Evolutionary conservation across 2,329 filamentous ascomycete genomes (phyloP).

Genomic region (Fusarium tjaetaba): DNA sequence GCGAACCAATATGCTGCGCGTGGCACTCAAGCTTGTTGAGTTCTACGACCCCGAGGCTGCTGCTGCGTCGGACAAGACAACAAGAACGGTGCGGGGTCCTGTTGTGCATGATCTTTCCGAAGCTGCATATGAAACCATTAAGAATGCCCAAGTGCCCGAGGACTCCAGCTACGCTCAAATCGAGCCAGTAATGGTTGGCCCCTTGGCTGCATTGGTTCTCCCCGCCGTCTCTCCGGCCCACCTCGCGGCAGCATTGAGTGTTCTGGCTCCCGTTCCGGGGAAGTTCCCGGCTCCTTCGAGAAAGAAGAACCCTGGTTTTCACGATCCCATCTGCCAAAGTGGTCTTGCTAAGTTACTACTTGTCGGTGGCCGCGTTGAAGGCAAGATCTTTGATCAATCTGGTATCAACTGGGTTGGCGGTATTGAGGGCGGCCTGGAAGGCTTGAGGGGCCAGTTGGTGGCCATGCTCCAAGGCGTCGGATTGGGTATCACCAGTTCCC

Average conservation of each 20-base stretch:
- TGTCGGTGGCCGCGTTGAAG: slow-evolving; percentile 87
- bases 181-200: slow-evolving; percentile 81
- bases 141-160: slow-evolving; percentile 48
- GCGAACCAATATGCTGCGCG: slow-evolving; percentile 87
- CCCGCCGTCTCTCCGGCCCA: slow-evolving; percentile 86
- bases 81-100: slow-evolving; percentile 46
- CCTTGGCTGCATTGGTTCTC: slow-evolving; percentile 81
- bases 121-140: slow-evolving; percentile 61
- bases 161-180: slow-evolving; percentile 67
- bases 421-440: slow-evolving; percentile 83
- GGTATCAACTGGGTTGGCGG: slow-evolving; percentile 73
- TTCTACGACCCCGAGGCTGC: slow-evolving; percentile 71
- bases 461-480: slow-evolving; percentile 82
- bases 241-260: slow-evolving; percentile 80
- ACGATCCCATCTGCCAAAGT: slow-evolving; percentile 81
- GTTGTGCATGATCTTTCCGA: slow-evolving; percentile 64
- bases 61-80: slow-evolving; percentile 45
- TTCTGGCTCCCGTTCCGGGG: slow-evolving; percentile 77
- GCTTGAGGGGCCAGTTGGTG: slow-evolving; percentile 83
- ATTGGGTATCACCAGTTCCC: slow-evolving; percentile 76
- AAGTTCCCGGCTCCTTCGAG: slow-evolving; percentile 82
- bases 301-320: slow-evolving; percentile 80
- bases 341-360: slow-evolving; percentile 89
- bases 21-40: slow-evolving; percentile 86
- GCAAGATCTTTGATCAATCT: slow-evolving; percentile 81